Evolutionary conservation across 164 flowering plant species (phyloP).

Genomic region (Vitis labrusca): DNA sequence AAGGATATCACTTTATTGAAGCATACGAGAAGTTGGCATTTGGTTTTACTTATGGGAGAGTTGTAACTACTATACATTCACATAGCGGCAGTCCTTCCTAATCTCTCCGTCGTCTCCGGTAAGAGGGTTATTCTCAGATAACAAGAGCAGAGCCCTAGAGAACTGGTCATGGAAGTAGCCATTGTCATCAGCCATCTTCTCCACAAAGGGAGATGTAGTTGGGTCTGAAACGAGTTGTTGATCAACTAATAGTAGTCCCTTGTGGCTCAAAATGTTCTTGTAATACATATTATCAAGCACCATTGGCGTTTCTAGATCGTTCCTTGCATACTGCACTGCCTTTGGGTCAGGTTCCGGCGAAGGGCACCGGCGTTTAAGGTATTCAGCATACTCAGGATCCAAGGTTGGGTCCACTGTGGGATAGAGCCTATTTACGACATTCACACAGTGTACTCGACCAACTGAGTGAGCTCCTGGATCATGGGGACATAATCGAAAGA

Average conservation of each 20-base stretch:
- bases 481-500: too few species aligned
- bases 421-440: conserved; percentile 71
- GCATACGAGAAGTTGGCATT: too few species aligned
- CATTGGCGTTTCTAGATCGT: conserved; percentile 76
- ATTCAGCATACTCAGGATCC: conserved; percentile 60
- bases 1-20: too few species aligned
- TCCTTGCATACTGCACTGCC: conserved; percentile 63
- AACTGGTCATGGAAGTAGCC: conserved; percentile 70
- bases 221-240: conserved; percentile 67
- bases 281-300: conserved; percentile 73
- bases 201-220: conserved; percentile 52
- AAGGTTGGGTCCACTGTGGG: conserved; percentile 79
- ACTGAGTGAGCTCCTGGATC: conserved; percentile 85
- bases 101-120: conserved; percentile 66
- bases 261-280: conserved; percentile 66
- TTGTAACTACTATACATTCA: conserved; percentile 23
- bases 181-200: conserved; percentile 79
- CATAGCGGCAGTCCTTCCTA: conserved; percentile 72
- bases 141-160: conserved; percentile 46
- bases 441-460: conserved; percentile 79
- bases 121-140: conserved; percentile 82
- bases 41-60: too few species aligned
- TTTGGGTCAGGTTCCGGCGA: conserved; percentile 62
- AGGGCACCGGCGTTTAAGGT: conserved; percentile 74
- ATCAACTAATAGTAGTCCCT: conserved; percentile 66